phyloP scores from a whole-genome alignment of 495 filamentous ascomycete genomes.

The Hypoxylon subgilvum region DNA sequence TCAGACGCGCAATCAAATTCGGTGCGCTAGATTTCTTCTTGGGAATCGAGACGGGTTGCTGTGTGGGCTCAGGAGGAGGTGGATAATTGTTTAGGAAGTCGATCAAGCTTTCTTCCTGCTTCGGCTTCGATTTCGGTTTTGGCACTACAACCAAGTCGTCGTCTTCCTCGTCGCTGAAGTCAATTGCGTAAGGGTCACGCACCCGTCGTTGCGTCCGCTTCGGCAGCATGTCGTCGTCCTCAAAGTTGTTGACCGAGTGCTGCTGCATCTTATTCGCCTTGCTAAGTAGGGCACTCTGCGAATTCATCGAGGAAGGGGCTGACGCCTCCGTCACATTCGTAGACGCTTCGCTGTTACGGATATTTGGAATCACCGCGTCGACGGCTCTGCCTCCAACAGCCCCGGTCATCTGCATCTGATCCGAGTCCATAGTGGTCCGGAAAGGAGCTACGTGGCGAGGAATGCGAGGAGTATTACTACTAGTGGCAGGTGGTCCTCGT shows the following conservation, averaged over 20 bases:
- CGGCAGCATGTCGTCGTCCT: conserved; percentile 59
- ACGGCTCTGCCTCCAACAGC: conserved; percentile 57
- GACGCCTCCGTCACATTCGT: conserved; percentile 50
- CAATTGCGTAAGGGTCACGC: conserved; percentile 90
- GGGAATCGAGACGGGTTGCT: conserved; percentile 51
- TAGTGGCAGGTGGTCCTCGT: conserved; percentile 68
- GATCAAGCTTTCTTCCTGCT: conserved; percentile 74
- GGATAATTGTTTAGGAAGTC: conserved; percentile 88
- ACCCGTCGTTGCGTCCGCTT: conserved; percentile 76
- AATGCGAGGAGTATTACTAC: conserved; percentile 65
- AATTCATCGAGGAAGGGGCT: conserved; percentile 57
- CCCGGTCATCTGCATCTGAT: conserved; percentile 64
- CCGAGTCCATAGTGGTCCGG: conserved; percentile 82
- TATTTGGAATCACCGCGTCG: conserved; percentile 53
- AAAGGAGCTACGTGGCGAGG: conserved; percentile 86
- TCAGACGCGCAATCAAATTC: conserved; percentile 67
- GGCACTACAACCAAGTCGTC: conserved; percentile 51
- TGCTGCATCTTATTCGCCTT: conserved; percentile 35
- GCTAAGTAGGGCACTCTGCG: conserved; percentile 56
- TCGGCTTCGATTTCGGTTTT: conserved; percentile 43
- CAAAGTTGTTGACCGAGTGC: conserved; percentile 34
- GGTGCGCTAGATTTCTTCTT: conserved; percentile 68
- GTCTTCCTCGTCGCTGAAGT: conserved; percentile 81
- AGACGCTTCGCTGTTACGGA: conserved; percentile 52
- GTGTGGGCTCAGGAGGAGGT: conserved; percentile 66